Evolutionary conservation across 441 rosid genomes (phyloP), one percentile per base, ranked within the genome.

Genomic region (Isatis lusitanica): DNA sequence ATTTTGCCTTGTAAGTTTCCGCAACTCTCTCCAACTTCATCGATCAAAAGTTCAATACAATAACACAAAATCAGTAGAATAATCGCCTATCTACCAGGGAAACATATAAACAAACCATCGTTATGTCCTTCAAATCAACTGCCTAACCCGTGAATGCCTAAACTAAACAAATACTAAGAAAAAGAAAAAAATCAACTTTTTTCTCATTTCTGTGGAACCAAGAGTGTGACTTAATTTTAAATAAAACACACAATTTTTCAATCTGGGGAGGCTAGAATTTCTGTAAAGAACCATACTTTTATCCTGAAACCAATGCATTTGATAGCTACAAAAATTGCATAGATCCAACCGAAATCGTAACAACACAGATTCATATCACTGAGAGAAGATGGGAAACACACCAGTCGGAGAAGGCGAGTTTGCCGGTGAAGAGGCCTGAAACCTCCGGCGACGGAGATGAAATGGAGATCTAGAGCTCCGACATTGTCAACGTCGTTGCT

Each of bases 391-490:
- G 11, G 2, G 30, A 68, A 71, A 75, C 68, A 67, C 30, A 90
- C 98, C 91, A 82, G 78, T 72, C 80, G 89, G 79, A 93, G 91
- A 76, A 93, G 88, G 70, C 42, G 87, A 59, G 63, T 77, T 75
- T 88, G 96, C 0, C 62, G 76, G 38, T 74, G 53, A 56, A 73
- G 63, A 33, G 85, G 56, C 63, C 94, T 82, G 70, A 67, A 80
- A 56, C 93, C 90, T 16, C 97, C 88, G 31, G 85, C 38, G 43
- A 90, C 95, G 48, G 86, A 88, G 48, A 93, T 74, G 63, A 93
- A 90, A 76, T 82, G 82, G 68, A 85, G 74, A 50, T 85, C 83
- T 65, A 65, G 61, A 71, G 52, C 74, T 62, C 77, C 61, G 61
- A 74, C 36, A 17, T 56, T 71, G 65, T 75, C 80, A 52, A 47